Evolutionary conservation across 1,284 basidiomycete genomes (phyloP), one percentile per base, ranked within the genome.

Genomic region (Erythrobasidium hasegawianum): DNA sequence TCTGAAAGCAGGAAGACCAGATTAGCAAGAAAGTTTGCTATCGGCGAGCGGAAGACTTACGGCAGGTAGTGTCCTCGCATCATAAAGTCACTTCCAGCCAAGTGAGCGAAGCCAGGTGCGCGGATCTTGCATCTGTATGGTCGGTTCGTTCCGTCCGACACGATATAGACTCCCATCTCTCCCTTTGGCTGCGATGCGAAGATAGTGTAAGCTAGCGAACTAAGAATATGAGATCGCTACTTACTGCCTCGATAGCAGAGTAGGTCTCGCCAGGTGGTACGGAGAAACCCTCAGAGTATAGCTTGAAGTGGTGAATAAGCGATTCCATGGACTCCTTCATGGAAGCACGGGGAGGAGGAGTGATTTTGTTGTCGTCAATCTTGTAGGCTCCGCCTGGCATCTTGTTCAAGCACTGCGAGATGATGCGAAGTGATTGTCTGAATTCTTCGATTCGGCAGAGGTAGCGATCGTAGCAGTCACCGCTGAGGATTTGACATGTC

Each of bases 241-340:
- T n/a, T n/a, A n/a, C n/a, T 18, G 95, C 95, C 80, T 98, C 95
- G 73, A 98, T 97, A 3, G 95, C 92, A 61, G 86, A 86, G 81
- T 98, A 98, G 0, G 95, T 98, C 82, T 98, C 95, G 38, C 95
- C 84, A 38, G 94, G 89, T 16, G 95, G 95, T n/a, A 97, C 95
- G 27, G 89, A 89, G 81, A 92, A 98, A 20, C 95, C 95, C 79
- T 98, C 94, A 64, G 88, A 92, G 82, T 95, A 57, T 33, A 76
- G 74, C 83, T 97, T 97, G 82, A 98, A 98, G 82, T 98, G 95
- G 79, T 97, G 94, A 74, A 97, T 27, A 97, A 71, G 57, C 10
- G 65, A 49, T 58, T 72, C 91, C 94, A 97, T 97, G 78, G 86
- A 90, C 82, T 98, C 95, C 81, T 98, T 98, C 96, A 98, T 98